Evolutionary conservation across 345 rosid species (phyloP), one percentile per base, ranked within the genome.

Genomic region (Lepidium sativum): DNA sequence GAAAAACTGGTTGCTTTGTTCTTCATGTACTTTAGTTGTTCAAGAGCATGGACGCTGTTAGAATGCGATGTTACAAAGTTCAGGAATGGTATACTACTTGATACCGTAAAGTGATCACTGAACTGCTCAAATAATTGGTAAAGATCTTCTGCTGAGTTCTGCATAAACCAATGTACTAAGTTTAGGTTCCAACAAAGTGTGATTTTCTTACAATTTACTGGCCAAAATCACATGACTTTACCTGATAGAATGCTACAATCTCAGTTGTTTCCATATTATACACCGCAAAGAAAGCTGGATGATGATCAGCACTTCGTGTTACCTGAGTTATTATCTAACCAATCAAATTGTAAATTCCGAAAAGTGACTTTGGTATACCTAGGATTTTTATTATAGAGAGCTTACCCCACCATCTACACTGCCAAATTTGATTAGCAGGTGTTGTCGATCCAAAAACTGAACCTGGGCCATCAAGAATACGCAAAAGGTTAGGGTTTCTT

Each of bases 241-340:
- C 99, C 96, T 84, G 92, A 81, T 86, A 88, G 79, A 90, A 94
- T 69, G 97, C 91, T 75, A 90, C 85, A 66, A 94, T 79, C 70
- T 94, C 96, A 34, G 99, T 87, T 63, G 97, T 88, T 75, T 89
- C 99, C 97, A 94, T 94, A 76, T 90, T 82, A 80, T 94, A 94
- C 40, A 94, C 96, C 6, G 91, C 96, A 57, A 90, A 94, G 77
- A 94, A 94, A 37, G 97, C 84, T n/a, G 82, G 79, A 55, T 79
- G 91, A 55, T 76, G 73, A 79, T 92, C 97, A 72, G 84, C 76
- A 63, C 70, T 84, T 70, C 96, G 80, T 29, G 86, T 76, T 53
- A 78, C 83, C 89, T 84, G 82, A 77, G 66, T 51, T 59, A 70
- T 50, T 58, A 71, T 69, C 38, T 45, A 43, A 10, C 52, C 23